Percentiles rank a stretch among this genome's conserved stretches.
phyloP scores from a whole-genome alignment of 2,329 filamentous ascomycete genomes.

The Microdochium nivale region DNA sequence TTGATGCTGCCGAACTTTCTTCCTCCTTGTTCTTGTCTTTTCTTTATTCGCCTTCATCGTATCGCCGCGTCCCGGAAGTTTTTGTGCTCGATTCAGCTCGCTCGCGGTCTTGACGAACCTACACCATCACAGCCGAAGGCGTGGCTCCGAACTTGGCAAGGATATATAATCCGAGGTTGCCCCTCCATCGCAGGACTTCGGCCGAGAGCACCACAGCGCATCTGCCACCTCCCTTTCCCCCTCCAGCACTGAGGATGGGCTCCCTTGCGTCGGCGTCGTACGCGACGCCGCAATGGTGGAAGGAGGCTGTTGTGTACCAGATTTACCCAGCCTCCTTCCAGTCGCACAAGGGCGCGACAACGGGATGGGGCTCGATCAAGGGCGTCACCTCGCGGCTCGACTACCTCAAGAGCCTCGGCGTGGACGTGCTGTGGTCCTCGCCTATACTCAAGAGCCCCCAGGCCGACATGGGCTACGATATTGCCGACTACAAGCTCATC shows the following conservation, averaged over 20 bases:
- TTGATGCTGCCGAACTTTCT: too few species aligned
- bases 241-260: background rate
- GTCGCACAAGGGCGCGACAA: conserved; percentile 42
- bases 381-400: conserved; percentile 56
- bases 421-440: conserved; percentile 59
- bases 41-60: too few species aligned
- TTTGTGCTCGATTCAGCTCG: background rate
- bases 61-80: background rate
- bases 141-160: background rate
- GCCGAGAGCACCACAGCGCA: background rate
- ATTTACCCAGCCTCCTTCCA: conserved; percentile 52
- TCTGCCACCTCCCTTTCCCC: background rate
- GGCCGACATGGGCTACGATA: conserved; percentile 64
- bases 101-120: too few species aligned
- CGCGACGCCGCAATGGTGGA: conserved; percentile 37
- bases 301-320: conserved; percentile 48
- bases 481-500: conserved; percentile 58
- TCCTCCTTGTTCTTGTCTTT: too few species aligned
- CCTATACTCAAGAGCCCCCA: conserved; percentile 59
- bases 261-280: conserved; percentile 1
- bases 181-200: background rate
- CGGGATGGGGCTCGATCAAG: conserved; percentile 50
- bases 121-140: background rate
- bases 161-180: background rate
- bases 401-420: conserved; percentile 51